These are phyloP conservation scores for Conringia planisiliqua DNA, from an alignment of 345 rosid species.

Conservation along the genomic window DNA sequence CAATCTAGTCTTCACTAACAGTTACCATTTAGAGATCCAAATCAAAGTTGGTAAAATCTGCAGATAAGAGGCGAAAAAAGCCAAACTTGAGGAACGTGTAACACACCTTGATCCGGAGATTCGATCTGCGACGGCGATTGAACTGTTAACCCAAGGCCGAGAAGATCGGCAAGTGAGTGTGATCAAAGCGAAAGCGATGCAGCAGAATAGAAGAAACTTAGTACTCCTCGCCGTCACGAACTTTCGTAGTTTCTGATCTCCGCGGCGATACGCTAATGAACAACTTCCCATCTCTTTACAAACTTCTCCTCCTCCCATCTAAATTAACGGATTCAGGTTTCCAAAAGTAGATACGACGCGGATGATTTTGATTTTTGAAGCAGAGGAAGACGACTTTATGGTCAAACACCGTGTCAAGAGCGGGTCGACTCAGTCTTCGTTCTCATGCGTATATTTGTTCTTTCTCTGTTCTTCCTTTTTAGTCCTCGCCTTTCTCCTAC, in stretches of 20 bases:
- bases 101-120: conserved; percentile 53
- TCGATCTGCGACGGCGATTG: conserved; percentile 36
- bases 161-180: conserved; percentile 43
- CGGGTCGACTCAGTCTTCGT: conserved; percentile 23
- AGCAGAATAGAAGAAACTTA: conserved; percentile 56
- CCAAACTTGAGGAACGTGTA: background rate
- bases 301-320: conserved; percentile 29
- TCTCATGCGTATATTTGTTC: conserved; percentile 9
- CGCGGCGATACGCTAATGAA: conserved; percentile 57
- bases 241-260: conserved; percentile 59
- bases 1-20: background rate
- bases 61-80: background rate
- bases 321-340: background rate
- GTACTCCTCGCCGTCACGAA: conserved; percentile 55
- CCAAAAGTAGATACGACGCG: background rate
- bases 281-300: conserved; percentile 61
- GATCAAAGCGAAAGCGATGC: conserved; percentile 47
- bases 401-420: conserved; percentile 19
- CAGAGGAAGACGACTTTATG: background rate
- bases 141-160: conserved; percentile 39
- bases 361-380: background rate
- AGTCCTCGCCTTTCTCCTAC: background rate
- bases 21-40: conserved; percentile 25
- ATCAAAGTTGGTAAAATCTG: background rate
- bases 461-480: background rate